Evolutionary conservation across 2,329 filamentous ascomycete genomes (phyloP).

Genomic region (Calonectria pseudoreteaudii): DNA sequence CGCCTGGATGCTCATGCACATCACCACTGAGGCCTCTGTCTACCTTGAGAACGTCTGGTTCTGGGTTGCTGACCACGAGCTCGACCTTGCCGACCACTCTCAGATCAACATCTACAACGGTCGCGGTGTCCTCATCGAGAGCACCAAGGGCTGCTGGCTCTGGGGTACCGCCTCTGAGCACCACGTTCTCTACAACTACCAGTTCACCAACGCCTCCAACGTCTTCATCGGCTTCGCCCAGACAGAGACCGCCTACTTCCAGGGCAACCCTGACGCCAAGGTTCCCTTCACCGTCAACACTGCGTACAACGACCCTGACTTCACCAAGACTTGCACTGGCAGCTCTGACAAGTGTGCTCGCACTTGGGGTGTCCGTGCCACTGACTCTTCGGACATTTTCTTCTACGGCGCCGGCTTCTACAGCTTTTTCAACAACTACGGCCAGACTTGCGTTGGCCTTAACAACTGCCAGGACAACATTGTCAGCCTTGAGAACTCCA

Average conservation of each 20-base stretch:
- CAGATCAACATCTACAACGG: constrained; percentile 92
- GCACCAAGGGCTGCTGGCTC: constrained; percentile 79
- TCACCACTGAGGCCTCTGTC: constrained; percentile 71
- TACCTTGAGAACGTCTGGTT: constrained; percentile 93
- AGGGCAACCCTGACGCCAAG: constrained; percentile 81
- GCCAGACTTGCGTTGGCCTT: constrained; percentile 73
- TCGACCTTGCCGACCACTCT: constrained; percentile 78
- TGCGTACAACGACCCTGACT: constrained; percentile 76
- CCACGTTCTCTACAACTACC: constrained; percentile 83
- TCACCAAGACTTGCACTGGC: constrained; percentile 64
- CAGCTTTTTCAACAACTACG: constrained; percentile 87
- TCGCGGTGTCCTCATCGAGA: constrained; percentile 85
- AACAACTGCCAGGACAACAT: constrained; percentile 84
- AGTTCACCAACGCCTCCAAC: constrained; percentile 80
- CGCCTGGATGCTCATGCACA: constrained; percentile 77
- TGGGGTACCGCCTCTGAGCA: constrained; percentile 81
- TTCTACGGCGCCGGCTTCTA: constrained; percentile 82
- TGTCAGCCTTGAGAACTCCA: constrained; percentile 76
- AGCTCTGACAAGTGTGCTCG: constrained; percentile 71
- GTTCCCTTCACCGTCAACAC: constrained; percentile 72
- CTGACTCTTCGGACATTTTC: constrained; percentile 74
- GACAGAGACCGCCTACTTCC: constrained; percentile 90
- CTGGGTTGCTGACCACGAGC: constrained; percentile 92
- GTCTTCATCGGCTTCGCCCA: constrained; percentile 88
- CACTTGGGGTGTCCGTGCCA: constrained; percentile 80